These are phyloP conservation scores for Zelopaecilomyces penicillatus DNA, from an alignment of 2,329 filamentous ascomycete genomes.

Conservation along the genomic window DNA sequence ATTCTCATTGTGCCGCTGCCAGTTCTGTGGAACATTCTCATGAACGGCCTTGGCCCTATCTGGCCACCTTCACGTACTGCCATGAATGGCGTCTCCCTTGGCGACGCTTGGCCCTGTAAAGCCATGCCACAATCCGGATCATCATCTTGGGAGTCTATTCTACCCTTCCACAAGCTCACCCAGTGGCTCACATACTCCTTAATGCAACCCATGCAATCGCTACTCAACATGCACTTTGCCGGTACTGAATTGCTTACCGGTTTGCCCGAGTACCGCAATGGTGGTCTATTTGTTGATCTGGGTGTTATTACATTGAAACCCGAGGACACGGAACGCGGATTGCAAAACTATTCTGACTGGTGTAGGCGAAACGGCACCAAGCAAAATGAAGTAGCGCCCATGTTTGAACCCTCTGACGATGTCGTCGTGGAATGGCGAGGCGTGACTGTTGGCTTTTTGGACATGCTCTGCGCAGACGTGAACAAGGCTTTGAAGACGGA, in stretches of 20 bases:
- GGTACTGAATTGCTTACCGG: conserved; percentile 78
- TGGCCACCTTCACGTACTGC: conserved; percentile 84
- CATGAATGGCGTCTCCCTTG: conserved; percentile 78
- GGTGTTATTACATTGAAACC: conserved; percentile 71
- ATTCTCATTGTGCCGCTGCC: conserved; percentile 80
- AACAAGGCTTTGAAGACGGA: conserved; percentile 55
- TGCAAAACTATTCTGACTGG: conserved; percentile 56
- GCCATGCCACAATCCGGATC: conserved; percentile 58
- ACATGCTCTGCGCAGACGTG: conserved; percentile 43
- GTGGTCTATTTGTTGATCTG: conserved; percentile 77
- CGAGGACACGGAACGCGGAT: conserved; percentile 59
- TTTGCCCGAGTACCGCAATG: conserved; percentile 86
- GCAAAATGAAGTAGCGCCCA: conserved; percentile 44
- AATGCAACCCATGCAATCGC: conserved; percentile 79
- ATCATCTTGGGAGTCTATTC: conserved; percentile 64
- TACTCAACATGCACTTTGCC: conserved; percentile 73
- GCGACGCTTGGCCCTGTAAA: conserved; percentile 88
- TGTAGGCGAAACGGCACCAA: conserved; percentile 63
- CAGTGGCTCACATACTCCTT: conserved; percentile 94
- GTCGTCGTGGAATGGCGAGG: conserved; percentile 60
- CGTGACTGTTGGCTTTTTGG: conserved; percentile 52
- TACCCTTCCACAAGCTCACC: conserved; percentile 89
- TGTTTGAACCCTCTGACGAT: conserved; percentile 52
- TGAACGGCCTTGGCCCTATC: conserved; percentile 76
- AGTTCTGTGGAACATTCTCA: conserved; percentile 83